Evolutionary conservation across 345 rosid species (phyloP), one percentile per base, ranked within the genome.

Genomic region (Linum lewisii): DNA sequence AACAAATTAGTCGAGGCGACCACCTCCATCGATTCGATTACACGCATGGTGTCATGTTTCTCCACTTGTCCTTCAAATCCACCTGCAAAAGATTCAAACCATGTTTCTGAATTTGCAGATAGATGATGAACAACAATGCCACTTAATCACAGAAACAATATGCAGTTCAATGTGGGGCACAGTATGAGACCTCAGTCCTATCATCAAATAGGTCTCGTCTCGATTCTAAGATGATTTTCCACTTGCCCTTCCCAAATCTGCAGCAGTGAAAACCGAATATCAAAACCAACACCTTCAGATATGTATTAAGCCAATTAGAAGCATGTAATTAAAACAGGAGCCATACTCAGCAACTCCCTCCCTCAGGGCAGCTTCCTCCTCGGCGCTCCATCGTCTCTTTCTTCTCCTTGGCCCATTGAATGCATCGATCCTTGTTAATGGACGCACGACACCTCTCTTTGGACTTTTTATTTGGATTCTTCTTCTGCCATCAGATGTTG

Each of bases 51-150:
- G 51, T 65, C 88, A 81, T 34, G 50, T 81, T 82, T 69, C 89
- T 78, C 93, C 93, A 85, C 23, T 83, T 81, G 63, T 85, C 88
- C 72, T 85, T 85, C 65, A 85, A 68, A 70, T 83, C 86, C 52
- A 74, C 88, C 84, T 82, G 63, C 66, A 29, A 20, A 60, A 19
- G 55, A 20, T n/a, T 34, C 57, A 56, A 66, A 7, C 16, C 21
- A 50, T 6, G 20, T 59, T 21, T 21, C 16, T 18, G 26, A 11
- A 44, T n/a, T n/a, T 5, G 34, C 34, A 29, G 34, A 29, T 29
- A 29, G 34, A 29, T 29, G 34, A 29, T 29, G 2, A 29, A 29
- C 34, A n/a, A n/a, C 34, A 4, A 29, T 29, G 44, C 54, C 19
- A 20, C 4, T 0, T 10, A 16, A 18, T 13, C 9, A n/a, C 21